Evolutionary conservation across 2,329 filamentous ascomycete species (phyloP).

Genomic region (Calonectria montana): DNA sequence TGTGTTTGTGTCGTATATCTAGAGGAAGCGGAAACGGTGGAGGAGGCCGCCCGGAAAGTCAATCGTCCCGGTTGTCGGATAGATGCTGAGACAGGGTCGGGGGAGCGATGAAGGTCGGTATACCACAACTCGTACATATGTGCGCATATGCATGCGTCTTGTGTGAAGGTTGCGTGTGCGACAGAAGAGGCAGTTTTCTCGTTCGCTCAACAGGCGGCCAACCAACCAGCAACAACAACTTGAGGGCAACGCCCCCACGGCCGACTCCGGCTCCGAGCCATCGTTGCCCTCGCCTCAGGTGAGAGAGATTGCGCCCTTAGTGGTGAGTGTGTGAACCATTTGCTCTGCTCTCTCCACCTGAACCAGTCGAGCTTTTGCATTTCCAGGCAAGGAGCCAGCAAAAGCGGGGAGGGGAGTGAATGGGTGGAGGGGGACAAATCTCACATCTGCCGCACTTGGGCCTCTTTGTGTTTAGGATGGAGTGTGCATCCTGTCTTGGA

Average conservation of each 20-base stretch:
- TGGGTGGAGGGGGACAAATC: background rate
- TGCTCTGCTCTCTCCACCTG: slow-evolving; percentile 13
- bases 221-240: background rate
- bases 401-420: slow-evolving; percentile 5
- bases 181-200: background rate
- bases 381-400: slow-evolving; percentile 5
- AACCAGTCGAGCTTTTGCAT: slow-evolving; percentile 19
- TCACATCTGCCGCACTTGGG: slow-evolving; percentile 15
- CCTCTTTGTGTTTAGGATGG: slow-evolving; percentile 7
- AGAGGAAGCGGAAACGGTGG: background rate
- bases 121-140: background rate
- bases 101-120: slow-evolving; percentile 4
- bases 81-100: slow-evolving; percentile 13
- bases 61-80: background rate
- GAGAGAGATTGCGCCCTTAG: slow-evolving; percentile 7
- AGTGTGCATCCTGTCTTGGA: background rate
- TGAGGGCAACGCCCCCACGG: background rate
- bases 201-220: background rate
- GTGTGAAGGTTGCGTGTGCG: slow-evolving; percentile 8
- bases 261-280: slow-evolving; percentile 9
- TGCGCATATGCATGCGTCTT: slow-evolving; percentile 19
- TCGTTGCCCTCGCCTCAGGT: background rate
- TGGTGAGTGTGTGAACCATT: slow-evolving; percentile 9
- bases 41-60: slow-evolving; percentile 16
- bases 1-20: background rate